Evolutionary conservation across 371 early-diverging fungal species (phyloP).

Genomic region (Gilbertella persicaria): DNA sequence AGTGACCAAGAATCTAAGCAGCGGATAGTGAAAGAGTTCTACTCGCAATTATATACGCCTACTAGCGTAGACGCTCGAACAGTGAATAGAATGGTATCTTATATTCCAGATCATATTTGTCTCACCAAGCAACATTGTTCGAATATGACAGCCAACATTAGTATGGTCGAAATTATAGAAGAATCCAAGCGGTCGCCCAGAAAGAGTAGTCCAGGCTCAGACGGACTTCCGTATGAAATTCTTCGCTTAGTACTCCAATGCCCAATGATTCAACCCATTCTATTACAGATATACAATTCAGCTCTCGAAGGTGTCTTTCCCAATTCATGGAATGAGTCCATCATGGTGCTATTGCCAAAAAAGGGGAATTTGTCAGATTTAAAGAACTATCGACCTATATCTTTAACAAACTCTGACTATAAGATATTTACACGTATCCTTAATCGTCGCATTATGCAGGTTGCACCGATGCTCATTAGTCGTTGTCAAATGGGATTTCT

Average conservation of each 20-base stretch:
- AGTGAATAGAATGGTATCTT: background rate
- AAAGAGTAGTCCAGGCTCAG: constrained; percentile 17
- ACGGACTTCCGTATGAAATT: constrained; percentile 33
- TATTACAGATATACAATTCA: constrained; percentile 16
- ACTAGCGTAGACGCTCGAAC: too few species aligned
- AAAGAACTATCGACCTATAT: constrained; percentile 31
- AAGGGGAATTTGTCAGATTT: constrained; percentile 18
- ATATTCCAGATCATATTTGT: background rate
- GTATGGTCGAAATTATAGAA: too few species aligned
- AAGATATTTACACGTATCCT: constrained; percentile 27
- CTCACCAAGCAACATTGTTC: too few species aligned
- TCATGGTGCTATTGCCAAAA: constrained; percentile 26
- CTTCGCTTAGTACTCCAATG: background rate
- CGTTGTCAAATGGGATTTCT: constrained; percentile 12
- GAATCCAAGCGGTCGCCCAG: too few species aligned
- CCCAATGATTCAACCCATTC: background rate
- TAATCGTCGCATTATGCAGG: background rate
- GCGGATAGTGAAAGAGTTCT: too few species aligned
- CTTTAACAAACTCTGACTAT: constrained; percentile 23
- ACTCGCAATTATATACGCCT: too few species aligned
- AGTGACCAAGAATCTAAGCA: too few species aligned
- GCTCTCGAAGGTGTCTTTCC: constrained; percentile 24
- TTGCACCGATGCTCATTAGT: background rate
- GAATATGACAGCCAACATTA: too few species aligned
- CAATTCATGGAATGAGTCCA: constrained; percentile 23